Conservation (phyloP, 495 filamentous ascomycete genomes). For the Penicillium ochrochloron region DNA sequence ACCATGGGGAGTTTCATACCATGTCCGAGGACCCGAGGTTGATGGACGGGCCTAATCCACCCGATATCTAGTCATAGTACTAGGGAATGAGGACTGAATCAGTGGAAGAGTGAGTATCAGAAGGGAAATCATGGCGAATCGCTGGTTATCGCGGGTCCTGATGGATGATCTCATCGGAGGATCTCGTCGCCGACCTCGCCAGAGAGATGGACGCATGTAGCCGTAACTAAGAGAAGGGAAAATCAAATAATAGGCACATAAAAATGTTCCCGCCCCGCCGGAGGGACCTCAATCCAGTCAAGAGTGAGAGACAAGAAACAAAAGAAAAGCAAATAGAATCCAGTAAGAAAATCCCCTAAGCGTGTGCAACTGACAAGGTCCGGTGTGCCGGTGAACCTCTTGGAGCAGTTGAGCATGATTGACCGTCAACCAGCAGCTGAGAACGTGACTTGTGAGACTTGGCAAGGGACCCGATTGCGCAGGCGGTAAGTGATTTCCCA, state of each 20-base stretch:
- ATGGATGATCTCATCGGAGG: slow-evolving; percentile 26
- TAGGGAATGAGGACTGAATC: not conserved
- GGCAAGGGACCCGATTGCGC: slow-evolving; percentile 10
- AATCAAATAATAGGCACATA: slow-evolving; percentile 1
- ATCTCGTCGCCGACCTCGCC: slow-evolving; percentile 19
- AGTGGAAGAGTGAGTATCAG: not conserved
- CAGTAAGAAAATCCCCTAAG: not conserved
- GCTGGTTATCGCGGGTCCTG: slow-evolving; percentile 13
- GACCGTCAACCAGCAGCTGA: not conserved
- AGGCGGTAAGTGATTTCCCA: slow-evolving; percentile 4
- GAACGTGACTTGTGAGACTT: not conserved
- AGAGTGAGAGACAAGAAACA: not conserved
- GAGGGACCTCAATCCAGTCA: not conserved
- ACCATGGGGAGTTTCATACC: not conserved
- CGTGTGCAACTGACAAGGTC: not conserved
- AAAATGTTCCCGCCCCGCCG: slow-evolving; percentile 2
- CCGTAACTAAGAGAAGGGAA: not conserved
- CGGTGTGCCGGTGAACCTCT: slow-evolving; percentile 21
- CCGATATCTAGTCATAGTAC: slow-evolving; percentile 17
- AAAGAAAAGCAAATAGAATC: slow-evolving; percentile 9
- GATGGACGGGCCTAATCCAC: slow-evolving; percentile 30
- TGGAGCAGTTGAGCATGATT: slow-evolving; percentile 1
- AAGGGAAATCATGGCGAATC: not conserved
- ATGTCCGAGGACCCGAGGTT: slow-evolving; percentile 35
- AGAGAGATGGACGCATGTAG: not conserved